These are phyloP conservation scores for Artemisia argyi DNA, from an alignment of 129 eudicot genomes.

Conservation along the genomic window DNA sequence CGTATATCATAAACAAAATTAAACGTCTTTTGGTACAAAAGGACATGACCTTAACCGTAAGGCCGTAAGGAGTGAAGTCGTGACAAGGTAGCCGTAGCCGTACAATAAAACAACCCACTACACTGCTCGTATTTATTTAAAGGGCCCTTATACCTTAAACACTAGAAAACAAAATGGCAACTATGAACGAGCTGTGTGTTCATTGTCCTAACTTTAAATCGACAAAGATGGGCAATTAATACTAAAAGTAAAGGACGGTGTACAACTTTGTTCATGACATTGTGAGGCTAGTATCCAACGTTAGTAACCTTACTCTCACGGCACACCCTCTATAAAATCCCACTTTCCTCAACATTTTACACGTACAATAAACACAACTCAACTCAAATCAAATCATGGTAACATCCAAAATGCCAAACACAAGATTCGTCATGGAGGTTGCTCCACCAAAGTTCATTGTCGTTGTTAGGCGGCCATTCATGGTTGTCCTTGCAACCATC, in stretches of 20 bases:
- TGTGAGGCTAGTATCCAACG: constrained; percentile 24
- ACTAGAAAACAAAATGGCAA: constrained; percentile 6
- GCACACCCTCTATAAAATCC: constrained; percentile 47
- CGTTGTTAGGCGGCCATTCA: constrained; percentile 44
- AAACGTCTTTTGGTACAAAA: too few relatives aligned
- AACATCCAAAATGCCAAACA: constrained; percentile 44
- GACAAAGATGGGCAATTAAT: constrained; percentile 37
- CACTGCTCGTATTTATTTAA: constrained; percentile 1
- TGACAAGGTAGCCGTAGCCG: too few relatives aligned
- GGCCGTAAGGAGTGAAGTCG: too few relatives aligned
- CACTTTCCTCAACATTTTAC: constrained; percentile 13
- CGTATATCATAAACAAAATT: too few relatives aligned
- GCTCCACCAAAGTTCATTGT: constrained; percentile 60
- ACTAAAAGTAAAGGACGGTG: constrained; percentile 42
- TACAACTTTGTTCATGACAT: constrained; percentile 2
- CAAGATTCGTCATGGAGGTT: constrained; percentile 59
- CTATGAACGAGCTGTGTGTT: constrained; percentile 20
- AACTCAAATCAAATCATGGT: neutral
- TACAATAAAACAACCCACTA: neutral
- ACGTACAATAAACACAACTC: neutral
- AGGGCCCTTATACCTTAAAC: neutral
- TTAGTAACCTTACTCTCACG: constrained; percentile 31
- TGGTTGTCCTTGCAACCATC: constrained; percentile 57
- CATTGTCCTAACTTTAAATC: constrained; percentile 26
- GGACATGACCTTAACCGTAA: too few relatives aligned